Percentiles rank a stretch among this genome's conserved stretches.
phyloP scores from a whole-genome alignment of 2,329 filamentous ascomycete species.

The Cladosporium sp. region DNA sequence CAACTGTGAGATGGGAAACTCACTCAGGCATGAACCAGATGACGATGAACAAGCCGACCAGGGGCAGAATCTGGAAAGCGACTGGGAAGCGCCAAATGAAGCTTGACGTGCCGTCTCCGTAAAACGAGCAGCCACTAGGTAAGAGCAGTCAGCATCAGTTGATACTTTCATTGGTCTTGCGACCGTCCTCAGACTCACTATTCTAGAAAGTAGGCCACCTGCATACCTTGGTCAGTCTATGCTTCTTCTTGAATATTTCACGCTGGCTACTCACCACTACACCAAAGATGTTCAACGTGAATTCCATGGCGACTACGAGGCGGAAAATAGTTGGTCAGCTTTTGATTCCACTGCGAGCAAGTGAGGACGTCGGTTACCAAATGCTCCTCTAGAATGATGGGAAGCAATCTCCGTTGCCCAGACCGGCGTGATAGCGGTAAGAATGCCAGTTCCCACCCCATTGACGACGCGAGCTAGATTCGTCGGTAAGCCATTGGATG shows the following conservation, averaged over 20 bases:
- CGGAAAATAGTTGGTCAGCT: too few relatives aligned
- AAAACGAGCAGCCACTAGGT: conserved; percentile 18
- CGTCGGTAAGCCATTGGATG: not conserved
- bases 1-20: too few relatives aligned
- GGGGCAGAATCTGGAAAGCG: conserved; percentile 63
- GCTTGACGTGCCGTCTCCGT: conserved; percentile 19
- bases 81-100: conserved; percentile 58
- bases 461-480: conserved; percentile 20
- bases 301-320: conserved; percentile 63
- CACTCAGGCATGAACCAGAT: conserved; percentile 65
- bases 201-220: conserved; percentile 39
- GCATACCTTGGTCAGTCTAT: too few relatives aligned
- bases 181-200: too few relatives aligned
- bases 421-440: conserved; percentile 66
- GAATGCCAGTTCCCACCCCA: conserved; percentile 59
- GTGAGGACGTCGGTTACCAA: conserved; percentile 10
- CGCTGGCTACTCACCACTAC: too few relatives aligned
- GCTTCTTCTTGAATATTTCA: too few relatives aligned
- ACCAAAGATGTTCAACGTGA: conserved; percentile 68
- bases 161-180: too few relatives aligned
- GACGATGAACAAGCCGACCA: conserved; percentile 50
- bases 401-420: conserved; percentile 67
- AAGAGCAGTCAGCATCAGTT: too few relatives aligned
- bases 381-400: conserved; percentile 58
- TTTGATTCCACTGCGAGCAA: not conserved